Evolutionary conservation across 2,329 filamentous ascomycete species (phyloP).

Genomic region (Tolypocladium endophyticum): DNA sequence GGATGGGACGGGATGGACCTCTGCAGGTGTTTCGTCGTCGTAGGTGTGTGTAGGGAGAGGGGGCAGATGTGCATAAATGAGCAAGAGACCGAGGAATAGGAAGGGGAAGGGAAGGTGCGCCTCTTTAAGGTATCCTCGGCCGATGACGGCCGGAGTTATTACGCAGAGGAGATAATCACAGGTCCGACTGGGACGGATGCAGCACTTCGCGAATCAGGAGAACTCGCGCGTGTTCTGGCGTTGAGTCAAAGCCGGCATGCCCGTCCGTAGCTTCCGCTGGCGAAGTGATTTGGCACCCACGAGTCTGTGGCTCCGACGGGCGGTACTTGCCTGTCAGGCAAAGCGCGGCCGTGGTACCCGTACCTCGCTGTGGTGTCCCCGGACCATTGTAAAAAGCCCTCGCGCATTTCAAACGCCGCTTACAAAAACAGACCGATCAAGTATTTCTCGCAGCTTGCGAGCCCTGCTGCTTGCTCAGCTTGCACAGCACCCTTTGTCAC

Average conservation of each 20-base stretch:
- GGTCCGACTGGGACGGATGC: background rate
- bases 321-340: no score
- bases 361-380: no score
- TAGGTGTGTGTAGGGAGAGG: no score
- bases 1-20: background rate
- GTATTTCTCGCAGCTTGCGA: no score
- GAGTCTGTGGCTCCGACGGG: no score
- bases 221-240: background rate
- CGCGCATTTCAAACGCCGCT: no score
- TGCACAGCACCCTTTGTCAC: no score
- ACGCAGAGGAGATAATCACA: background rate
- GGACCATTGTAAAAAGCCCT: no score
- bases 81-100: background rate
- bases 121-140: background rate
- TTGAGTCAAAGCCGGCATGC: background rate
- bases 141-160: background rate
- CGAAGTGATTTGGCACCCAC: background rate
- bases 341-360: no score
- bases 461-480: no score
- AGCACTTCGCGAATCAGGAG: background rate
- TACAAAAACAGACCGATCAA: no score
- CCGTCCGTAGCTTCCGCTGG: background rate
- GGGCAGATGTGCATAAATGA: no score
- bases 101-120: background rate
- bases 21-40: background rate